Base-by-base conservation (phyloP, 116 monocot species). In the Phalaenopsis hybrid region DNA sequence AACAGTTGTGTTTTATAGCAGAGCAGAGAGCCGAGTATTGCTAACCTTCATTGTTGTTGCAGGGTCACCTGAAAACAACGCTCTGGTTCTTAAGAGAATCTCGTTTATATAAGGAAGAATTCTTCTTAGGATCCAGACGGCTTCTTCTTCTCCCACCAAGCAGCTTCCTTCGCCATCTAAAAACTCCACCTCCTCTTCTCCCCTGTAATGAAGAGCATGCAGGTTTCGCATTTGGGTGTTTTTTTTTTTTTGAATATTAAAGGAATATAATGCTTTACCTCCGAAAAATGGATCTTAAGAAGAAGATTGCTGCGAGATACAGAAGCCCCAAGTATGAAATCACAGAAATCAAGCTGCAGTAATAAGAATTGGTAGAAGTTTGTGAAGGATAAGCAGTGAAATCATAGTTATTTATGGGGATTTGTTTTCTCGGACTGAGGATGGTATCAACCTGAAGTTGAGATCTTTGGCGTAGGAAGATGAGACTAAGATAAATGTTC, bases 41-140 rank as follows among this genome's bases (percentile, higher is more conserved):
- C 41, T 81, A 51, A 92, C 96, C 92, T 96, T 96, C 90, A 96
- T 92, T 18, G 96, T 96, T 8, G 92, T 94, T 25, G 89, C 83
- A 73, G 96, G 96, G 57, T 96, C 94, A 0, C 96, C 96, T 23
- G 92, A 94, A 83, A 96, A 94, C 67, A 94, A 87, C 10, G 85
- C 77, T 75, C 74, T 90, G 51, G 89, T 81, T 78, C 86, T 96
- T 20, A 84, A 20, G 7, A 96, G 88, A 44, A 94, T 23, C 77
- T 92, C 94, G 78, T 96, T 96, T 28, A 94, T 69, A 81, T 92
- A 94, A 70, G 96, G 96, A 15, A 96, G 89, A 13, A 92, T 77
- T 45, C 84, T 44, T 65, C 85, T 87, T 8, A 89, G 43, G 10
- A 90, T 25, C 89, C 92, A 84, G 43, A 92, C 85, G 18, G 94